These are phyloP conservation scores for Lactifluus volemus DNA, from an alignment of 768 basidiomycete species.

Conservation along the genomic window DNA sequence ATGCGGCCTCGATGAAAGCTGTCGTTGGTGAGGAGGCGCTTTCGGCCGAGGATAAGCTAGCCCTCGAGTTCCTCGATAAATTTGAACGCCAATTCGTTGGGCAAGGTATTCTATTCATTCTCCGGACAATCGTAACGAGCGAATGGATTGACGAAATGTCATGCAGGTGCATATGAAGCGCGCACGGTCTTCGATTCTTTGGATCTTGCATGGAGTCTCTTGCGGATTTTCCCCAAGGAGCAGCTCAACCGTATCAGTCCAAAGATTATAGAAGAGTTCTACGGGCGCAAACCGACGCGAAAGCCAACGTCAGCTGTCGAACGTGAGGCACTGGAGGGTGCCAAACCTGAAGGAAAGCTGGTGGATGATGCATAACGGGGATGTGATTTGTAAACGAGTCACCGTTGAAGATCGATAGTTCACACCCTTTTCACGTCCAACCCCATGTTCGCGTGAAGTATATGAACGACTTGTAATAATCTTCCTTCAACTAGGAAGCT, in stretches of 20 bases:
- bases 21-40: constrained; percentile 98
- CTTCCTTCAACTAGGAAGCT: background rate
- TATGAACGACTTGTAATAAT: constrained; percentile 4
- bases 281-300: constrained; percentile 72
- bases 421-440: background rate
- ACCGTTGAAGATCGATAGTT: constrained; percentile 15
- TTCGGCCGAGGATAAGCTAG: constrained; percentile 90
- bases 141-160: background rate
- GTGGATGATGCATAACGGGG: constrained; percentile 39
- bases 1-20: constrained; percentile 98
- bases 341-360: constrained; percentile 43
- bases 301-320: constrained; percentile 43
- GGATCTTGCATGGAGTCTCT: constrained; percentile 92
- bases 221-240: constrained; percentile 98
- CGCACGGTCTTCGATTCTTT: constrained; percentile 95
- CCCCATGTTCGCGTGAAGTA: constrained; percentile 7
- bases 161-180: constrained; percentile 81
- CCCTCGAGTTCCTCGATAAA: constrained; percentile 94
- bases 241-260: constrained; percentile 96
- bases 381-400: background rate
- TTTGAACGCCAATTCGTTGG: constrained; percentile 97
- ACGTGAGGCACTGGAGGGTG: constrained; percentile 31
- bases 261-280: constrained; percentile 92
- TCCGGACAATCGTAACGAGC: background rate
- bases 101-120: constrained; percentile 52